phyloP scores from a whole-genome alignment of 306 rosid species.

The Pterocarpus macrocarpus region DNA sequence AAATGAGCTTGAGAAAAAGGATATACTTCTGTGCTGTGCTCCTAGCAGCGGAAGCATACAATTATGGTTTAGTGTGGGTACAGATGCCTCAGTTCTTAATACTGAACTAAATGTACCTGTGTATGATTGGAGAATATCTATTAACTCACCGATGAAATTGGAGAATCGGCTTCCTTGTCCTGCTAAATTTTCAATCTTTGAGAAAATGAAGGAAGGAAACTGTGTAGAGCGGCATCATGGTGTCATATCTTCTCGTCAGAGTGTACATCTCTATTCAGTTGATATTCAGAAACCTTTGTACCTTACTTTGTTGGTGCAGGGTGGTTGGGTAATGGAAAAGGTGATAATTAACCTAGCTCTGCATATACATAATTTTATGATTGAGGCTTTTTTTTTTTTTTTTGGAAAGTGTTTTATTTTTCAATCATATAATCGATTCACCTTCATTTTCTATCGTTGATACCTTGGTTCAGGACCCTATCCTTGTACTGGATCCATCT shows the following conservation, averaged over 20 bases:
- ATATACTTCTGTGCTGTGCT: conserved; percentile 74
- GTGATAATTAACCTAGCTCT: conserved; percentile 53
- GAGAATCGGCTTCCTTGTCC: conserved; percentile 96
- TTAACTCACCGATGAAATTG: conserved; percentile 85
- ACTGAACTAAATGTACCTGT: conserved; percentile 92
- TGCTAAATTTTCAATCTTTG: conserved; percentile 80
- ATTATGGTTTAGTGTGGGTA: conserved; percentile 85
- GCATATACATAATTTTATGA: neutral
- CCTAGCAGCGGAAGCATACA: conserved; percentile 70
- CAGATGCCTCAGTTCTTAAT: conserved; percentile 94
- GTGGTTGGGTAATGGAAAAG: conserved; percentile 97
- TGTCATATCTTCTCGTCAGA: conserved; percentile 73
- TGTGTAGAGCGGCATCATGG: conserved; percentile 71
- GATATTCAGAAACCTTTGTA: conserved; percentile 86
- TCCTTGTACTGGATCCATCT: conserved; percentile 81
- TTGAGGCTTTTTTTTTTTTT: neutral
- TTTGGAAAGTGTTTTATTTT: conserved; percentile 3
- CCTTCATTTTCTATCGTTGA: conserved; percentile 33
- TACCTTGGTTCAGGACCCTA: conserved; percentile 70
- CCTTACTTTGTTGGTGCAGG: conserved; percentile 80
- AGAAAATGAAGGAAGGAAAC: conserved; percentile 79
- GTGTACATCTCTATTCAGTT: conserved; percentile 83
- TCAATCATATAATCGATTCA: conserved; percentile 8
- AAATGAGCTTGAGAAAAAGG: conserved; percentile 93
- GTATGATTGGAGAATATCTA: conserved; percentile 93